Evolutionary conservation across 257 asterid genomes (phyloP).

Genomic region (Ocimum tenuiflorum): DNA sequence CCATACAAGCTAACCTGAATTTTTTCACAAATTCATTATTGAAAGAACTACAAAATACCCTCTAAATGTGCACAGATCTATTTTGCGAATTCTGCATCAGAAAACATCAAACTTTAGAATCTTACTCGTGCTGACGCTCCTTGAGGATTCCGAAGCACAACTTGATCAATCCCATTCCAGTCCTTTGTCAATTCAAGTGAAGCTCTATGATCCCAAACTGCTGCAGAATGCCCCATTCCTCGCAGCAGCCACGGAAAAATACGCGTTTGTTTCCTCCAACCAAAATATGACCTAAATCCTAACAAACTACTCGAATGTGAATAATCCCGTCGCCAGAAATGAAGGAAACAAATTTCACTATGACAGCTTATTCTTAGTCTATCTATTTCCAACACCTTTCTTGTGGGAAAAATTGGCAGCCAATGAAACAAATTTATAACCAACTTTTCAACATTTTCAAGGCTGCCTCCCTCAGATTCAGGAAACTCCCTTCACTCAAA

Average conservation of each 20-base stretch:
- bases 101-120: constrained; percentile 16
- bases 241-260: constrained; percentile 3
- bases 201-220: constrained; percentile 67
- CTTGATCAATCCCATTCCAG: constrained; percentile 85
- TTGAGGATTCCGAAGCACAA: constrained; percentile 63
- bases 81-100: neutral
- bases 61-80: constrained; percentile 14
- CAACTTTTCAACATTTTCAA: constrained; percentile 22
- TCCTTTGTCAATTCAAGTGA: constrained; percentile 69
- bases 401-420: constrained; percentile 20
- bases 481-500: constrained; percentile 21
- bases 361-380: constrained; percentile 26
- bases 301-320: constrained; percentile 13
- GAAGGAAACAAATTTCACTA: constrained; percentile 14
- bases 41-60: constrained; percentile 8
- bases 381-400: constrained; percentile 21
- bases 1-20: constrained; percentile 89
- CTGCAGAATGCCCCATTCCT: constrained; percentile 78
- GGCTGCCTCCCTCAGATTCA: constrained; percentile 38
- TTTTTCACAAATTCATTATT: constrained; percentile 8
- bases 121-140: constrained; percentile 88
- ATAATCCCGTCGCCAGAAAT: constrained; percentile 1
- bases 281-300: constrained; percentile 12
- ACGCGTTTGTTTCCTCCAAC: constrained; percentile 13
- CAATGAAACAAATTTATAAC: constrained; percentile 28